Evolutionary conservation across 2,329 filamentous ascomycete species (phyloP).

Genomic region (Xylaria arbuscula): DNA sequence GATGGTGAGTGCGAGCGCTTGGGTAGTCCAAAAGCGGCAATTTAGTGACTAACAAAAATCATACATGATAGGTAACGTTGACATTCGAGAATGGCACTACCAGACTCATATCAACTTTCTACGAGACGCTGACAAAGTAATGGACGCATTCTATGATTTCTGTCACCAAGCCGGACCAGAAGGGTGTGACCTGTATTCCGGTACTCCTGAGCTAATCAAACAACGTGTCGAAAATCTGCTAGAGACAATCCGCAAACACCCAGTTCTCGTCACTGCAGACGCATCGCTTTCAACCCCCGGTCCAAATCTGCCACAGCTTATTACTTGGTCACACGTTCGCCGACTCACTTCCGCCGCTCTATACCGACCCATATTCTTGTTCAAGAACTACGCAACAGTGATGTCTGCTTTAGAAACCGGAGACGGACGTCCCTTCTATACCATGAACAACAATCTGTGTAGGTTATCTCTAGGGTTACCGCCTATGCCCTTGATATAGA

Average conservation of each 20-base stretch:
- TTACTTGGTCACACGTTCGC: conserved; percentile 62
- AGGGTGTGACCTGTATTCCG: conserved; percentile 58
- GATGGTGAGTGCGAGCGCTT: conserved; percentile 55
- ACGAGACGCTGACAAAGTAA: conserved; percentile 65
- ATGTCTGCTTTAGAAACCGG: conserved; percentile 58
- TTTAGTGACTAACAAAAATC: neutral
- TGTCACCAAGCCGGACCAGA: conserved; percentile 64
- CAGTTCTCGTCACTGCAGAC: conserved; percentile 56
- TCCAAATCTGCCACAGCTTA: conserved; percentile 58
- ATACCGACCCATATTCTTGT: conserved; percentile 58
- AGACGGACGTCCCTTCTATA: conserved; percentile 59
- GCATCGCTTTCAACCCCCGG: conserved; percentile 41
- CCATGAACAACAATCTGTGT: conserved; percentile 40
- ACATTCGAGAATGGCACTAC: conserved; percentile 65
- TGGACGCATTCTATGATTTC: conserved; percentile 63
- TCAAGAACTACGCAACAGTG: conserved; percentile 56
- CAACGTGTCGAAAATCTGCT: conserved; percentile 56
- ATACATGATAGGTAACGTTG: conserved; percentile 55
- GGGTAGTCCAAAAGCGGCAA: neutral
- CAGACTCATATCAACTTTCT: conserved; percentile 60
- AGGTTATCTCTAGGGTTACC: neutral
- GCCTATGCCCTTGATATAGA: conserved; percentile 11
- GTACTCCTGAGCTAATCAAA: conserved; percentile 54
- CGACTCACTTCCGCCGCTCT: conserved; percentile 51
- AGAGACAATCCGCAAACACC: conserved; percentile 53